A percentile compares a stretch with the other conserved stretches of the same genome.
Conservation (phyloP, 1,284 basidiomycete species). For the Marasmius sp. region DNA sequence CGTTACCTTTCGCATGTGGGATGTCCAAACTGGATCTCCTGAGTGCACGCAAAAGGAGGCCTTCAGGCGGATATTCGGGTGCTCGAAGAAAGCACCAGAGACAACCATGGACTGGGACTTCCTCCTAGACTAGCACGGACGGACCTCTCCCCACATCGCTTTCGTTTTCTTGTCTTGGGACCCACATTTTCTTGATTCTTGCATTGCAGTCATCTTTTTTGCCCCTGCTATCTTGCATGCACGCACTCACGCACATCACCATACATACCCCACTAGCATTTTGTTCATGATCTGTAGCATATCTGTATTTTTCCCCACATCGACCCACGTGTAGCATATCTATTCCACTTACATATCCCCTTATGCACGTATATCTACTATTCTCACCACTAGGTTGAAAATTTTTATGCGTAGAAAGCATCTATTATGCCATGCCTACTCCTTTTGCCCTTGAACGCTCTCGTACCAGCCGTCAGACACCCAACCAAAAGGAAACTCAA, state of each 20-base stretch:
- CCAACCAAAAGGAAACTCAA: not conserved
- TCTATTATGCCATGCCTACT: no score
- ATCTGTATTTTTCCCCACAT: not conserved
- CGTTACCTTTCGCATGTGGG: constrained; percentile 77
- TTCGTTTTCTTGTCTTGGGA: not conserved
- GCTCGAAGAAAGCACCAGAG: constrained; percentile 51
- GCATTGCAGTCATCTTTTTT: not conserved
- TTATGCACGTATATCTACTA: not conserved
- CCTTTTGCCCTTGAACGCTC: not conserved
- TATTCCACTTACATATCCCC: not conserved
- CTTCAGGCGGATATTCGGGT: constrained; percentile 63
- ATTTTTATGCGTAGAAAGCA: no score
- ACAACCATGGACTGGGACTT: constrained; percentile 74
- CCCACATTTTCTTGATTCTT: not conserved
- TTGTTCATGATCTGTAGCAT: not conserved
- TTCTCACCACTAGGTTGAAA: not conserved
- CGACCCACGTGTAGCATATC: not conserved
- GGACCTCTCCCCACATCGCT: not conserved
- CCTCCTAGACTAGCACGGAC: constrained; percentile 54
- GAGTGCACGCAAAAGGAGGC: constrained; percentile 61
- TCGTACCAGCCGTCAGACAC: not conserved
- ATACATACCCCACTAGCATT: not conserved
- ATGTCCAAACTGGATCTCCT: constrained; percentile 59
- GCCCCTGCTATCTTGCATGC: not conserved
- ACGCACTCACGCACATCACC: not conserved